A percentile compares a stretch with the other conserved stretches of the same genome.
Evolutionary conservation across 2,329 filamentous ascomycete species (phyloP).

Genomic region (Volutella citrinella): DNA sequence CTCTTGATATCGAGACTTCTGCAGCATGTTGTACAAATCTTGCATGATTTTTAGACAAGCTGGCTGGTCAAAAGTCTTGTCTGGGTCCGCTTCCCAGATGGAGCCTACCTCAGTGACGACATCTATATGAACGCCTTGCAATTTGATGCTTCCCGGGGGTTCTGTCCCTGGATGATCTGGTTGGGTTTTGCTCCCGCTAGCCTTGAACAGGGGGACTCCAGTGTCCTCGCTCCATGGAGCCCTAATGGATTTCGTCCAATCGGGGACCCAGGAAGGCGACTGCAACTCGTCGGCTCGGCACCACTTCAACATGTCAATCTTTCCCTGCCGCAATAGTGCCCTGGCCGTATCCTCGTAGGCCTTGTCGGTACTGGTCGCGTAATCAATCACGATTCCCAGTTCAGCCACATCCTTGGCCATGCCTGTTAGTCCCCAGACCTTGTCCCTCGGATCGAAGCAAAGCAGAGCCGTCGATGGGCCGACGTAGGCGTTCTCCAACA

Average conservation of each 20-base stretch:
- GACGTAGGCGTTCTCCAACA: conserved; percentile 4
- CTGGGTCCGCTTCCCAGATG: conserved; percentile 3
- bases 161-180: background rate
- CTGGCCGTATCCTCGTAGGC: conserved; percentile 6
- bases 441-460: conserved; percentile 7
- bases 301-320: conserved; percentile 8
- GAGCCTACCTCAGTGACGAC: conserved; percentile 4
- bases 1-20: conserved; percentile 6
- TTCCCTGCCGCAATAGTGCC: conserved; percentile 2
- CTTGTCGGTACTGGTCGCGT: background rate
- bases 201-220: conserved; percentile 5
- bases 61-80: conserved; percentile 4
- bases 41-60: background rate
- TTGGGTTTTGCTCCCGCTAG: conserved; percentile 2
- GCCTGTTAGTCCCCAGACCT: conserved; percentile 6
- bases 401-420: conserved; percentile 4
- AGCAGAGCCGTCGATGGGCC: conserved; percentile 1
- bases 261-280: conserved; percentile 7
- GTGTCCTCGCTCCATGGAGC: conserved; percentile 6
- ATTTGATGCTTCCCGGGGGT: background rate
- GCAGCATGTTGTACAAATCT: background rate
- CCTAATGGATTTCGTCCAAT: conserved; percentile 2
- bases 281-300: background rate
- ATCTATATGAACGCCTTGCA: conserved; percentile 6
- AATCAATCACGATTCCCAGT: conserved; percentile 2